Base-by-base conservation (phyloP, 129 eudicot genomes). In the Apium graveolens region DNA sequence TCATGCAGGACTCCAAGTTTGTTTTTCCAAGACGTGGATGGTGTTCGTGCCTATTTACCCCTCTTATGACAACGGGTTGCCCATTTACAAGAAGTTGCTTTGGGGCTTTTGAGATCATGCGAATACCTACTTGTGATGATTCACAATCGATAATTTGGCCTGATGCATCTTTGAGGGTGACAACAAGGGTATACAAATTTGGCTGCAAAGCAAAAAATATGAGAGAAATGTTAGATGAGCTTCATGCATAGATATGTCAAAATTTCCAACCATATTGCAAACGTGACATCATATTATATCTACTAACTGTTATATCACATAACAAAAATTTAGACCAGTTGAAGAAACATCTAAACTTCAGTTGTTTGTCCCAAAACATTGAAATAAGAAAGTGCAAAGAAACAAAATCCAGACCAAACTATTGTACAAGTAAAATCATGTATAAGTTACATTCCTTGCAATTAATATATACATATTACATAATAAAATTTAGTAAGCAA, bases 21-120 rank as follows among this genome's bases (percentile, higher is more conserved):
- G 98, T 91, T 85, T 95, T 95, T 41, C 98, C 97, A 74, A 91
- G 78, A 83, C 97, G 90, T 45, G 98, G 98, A 84, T 95, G 98
- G 87, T 91, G 96, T 79, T 95, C 98, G 63, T 95, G 98, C 85
- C 97, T 90, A 88, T 95, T 95, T 79, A 95, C 98, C 57, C 98
- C 98, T 88, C 97, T 87, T 77, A 95, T 91, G 49, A 90, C 51
- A 32, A 95, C 96, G 10, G 98, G 97, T 31, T 82, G 91, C 76
- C 98, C 98, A 82, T 95, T 95, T 29, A 95, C 97, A 79, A 95
- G 98, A 26, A 95, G 82, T 86, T 95, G 94, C 76, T 95, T 95
- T 27, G 89, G 91, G 83, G 97, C 91, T 90, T 89, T 95, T 35
- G 94, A 78, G 70, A 95, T 87, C 83, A 88, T 78, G 14, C 97